Percentiles rank a stretch among this genome's conserved stretches.
These are phyloP conservation scores for Rhynchospora tenuis DNA, from an alignment of 176 grass and related monocot species.

Conservation along the genomic window DNA sequence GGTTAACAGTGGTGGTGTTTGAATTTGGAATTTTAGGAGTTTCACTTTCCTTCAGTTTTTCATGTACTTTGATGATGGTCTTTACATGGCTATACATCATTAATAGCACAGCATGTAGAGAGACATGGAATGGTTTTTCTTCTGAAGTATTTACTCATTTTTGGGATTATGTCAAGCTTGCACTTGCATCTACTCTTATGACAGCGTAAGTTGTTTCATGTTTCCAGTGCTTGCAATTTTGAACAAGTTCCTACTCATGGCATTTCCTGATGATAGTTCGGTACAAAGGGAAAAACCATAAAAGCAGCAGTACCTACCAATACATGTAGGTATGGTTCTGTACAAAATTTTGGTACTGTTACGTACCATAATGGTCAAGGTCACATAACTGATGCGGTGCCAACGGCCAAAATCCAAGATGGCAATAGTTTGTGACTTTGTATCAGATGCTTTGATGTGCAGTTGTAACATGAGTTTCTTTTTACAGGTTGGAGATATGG, in stretches of 20 bases:
- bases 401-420: neutral
- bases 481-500: neutral
- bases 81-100: conserved; percentile 11
- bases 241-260: neutral
- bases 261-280: neutral
- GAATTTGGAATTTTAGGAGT: conserved; percentile 23
- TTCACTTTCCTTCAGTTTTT: conserved; percentile 17
- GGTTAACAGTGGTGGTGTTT: conserved; percentile 17
- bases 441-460: neutral
- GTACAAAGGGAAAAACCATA: neutral
- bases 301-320: neutral
- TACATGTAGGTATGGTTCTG: neutral
- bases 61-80: conserved; percentile 19
- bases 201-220: neutral
- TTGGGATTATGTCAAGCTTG: conserved; percentile 26
- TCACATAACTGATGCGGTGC: neutral
- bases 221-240: neutral
- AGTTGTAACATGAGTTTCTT: neutral
- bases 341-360: neutral
- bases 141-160: conserved; percentile 17
- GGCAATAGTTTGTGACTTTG: neutral
- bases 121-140: conserved; percentile 30
- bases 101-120: conserved; percentile 19
- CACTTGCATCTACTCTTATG: neutral
- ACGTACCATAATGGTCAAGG: neutral